Base-by-base conservation (phyloP, 768 basidiomycete species). In the Collybia sp. region DNA sequence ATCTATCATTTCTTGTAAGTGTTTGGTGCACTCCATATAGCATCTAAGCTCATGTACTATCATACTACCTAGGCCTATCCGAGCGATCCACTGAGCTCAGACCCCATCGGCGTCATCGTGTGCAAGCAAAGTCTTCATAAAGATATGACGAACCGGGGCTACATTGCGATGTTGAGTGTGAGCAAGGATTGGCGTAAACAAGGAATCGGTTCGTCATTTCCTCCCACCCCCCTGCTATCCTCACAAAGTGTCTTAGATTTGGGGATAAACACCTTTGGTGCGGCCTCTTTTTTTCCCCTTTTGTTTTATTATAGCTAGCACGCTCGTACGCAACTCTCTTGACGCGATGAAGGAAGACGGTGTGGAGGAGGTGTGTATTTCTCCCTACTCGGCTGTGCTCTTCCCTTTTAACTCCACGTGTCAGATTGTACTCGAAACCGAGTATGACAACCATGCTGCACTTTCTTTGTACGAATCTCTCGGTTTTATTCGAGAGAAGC, bases 81-180 rank as follows among this genome's bases (percentile, higher is more conserved):
- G 0, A 67, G 60, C 48, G 67, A 74, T 39, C 60, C 71, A 5
- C 35, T 49, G 18, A 58, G 58, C 32, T 59, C 76, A 9, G 69
- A 67, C 19, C 89, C 93, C 13, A 79, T 98, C 50, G 96, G 92
- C 20, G 90, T 91, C 12, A 91, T 99, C 49, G 87, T 99, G 16
- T 96, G 93, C 79, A 99, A 98, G 73, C 95, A 96, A 67, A 93
- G 93, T 56, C 74, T 79, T 62, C 96, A 98, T 68, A 73, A 73
- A 45, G 77, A 85, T 51, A 67, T 70, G 33, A 70, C 80, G 9
- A 90, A 93, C 61, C 69, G 96, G 60, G 96, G 96, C 12, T 99
- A 99, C 62, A 95, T 99, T 48, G 96, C 94, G 32, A 98, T 98
- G 96, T 79, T 98, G 45, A 92, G 90, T 58, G 93, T 97, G 20